Percentiles rank a stretch among this genome's conserved stretches.
phyloP scores from a whole-genome alignment of 805 yeast species.

The Ogataea neopini region DNA sequence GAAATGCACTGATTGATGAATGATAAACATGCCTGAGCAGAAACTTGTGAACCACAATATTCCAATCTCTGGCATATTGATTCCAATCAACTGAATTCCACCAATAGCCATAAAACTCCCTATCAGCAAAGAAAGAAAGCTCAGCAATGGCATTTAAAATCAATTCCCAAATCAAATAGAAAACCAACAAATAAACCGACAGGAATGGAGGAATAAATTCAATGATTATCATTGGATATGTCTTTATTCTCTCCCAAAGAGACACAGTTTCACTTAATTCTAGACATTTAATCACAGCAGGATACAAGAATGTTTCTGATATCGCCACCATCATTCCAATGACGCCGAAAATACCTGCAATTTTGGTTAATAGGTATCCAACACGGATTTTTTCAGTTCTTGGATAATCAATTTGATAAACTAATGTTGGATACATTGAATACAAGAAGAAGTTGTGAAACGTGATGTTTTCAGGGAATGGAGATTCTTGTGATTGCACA shows the following conservation, averaged over 20 bases:
- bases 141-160: conserved; percentile 90
- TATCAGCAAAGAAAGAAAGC: conserved; percentile 79
- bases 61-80: conserved; percentile 93
- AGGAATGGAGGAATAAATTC: conserved; percentile 83
- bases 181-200: conserved; percentile 70
- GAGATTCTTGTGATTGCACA: conserved; percentile 46
- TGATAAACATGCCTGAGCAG: conserved; percentile 92
- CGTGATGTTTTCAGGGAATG: conserved; percentile 76
- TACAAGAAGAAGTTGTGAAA: conserved; percentile 67
- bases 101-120: conserved; percentile 95
- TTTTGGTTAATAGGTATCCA: conserved; percentile 65
- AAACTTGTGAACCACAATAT: conserved; percentile 88
- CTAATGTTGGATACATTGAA: conserved; percentile 87
- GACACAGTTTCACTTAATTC: conserved; percentile 51
- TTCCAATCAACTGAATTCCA: conserved; percentile 96
- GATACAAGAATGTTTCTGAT: conserved; percentile 75
- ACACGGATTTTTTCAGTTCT: conserved; percentile 69
- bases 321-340: conserved; percentile 78
- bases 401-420: conserved; percentile 81
- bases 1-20: conserved; percentile 75
- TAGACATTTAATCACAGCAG: conserved; percentile 63
- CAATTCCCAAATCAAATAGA: conserved; percentile 94
- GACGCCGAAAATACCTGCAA: conserved; percentile 83
- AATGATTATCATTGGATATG: conserved; percentile 59
- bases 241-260: conserved; percentile 41